phyloP scores from a whole-genome alignment of 169 alveolate genomes.

The Eimeria falciformis region DNA sequence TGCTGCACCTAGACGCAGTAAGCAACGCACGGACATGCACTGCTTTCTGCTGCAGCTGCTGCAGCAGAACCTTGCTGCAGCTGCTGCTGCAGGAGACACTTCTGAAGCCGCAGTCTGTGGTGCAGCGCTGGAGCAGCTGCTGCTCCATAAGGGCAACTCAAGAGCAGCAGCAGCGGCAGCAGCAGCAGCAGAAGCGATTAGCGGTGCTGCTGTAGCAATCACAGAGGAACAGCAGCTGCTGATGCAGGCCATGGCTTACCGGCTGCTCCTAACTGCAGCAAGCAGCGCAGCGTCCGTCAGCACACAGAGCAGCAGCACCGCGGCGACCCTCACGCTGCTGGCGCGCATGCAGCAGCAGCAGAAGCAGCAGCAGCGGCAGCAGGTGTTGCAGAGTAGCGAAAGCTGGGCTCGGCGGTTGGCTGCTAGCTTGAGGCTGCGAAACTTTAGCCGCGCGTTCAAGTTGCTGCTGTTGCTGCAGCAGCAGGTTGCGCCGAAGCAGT shows the following conservation, averaged over 20 bases:
- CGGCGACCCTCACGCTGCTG: background rate
- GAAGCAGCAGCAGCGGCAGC: background rate
- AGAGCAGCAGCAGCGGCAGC: background rate
- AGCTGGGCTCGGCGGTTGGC: background rate
- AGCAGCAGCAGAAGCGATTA: background rate
- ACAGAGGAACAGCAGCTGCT: background rate
- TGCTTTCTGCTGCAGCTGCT: background rate
- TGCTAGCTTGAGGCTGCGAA: background rate
- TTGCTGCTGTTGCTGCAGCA: slow-evolving; percentile 6
- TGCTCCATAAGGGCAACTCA: background rate
- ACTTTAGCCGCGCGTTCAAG: background rate
- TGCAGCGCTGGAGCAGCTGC: background rate
- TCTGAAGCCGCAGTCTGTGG: background rate
- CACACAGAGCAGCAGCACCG: background rate
- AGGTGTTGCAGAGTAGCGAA: background rate
- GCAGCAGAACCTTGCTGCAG: background rate
- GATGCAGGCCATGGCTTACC: background rate
- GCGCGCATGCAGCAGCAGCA: background rate
- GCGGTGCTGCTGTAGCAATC: background rate
- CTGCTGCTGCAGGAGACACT: background rate
- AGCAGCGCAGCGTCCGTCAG: background rate
- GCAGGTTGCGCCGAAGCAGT: background rate
- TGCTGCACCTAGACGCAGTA: background rate
- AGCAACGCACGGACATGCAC: background rate
- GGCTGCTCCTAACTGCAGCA: background rate